Conservation (phyloP, 2,329 filamentous ascomycete species). For the Leptographium lundbergii region DNA sequence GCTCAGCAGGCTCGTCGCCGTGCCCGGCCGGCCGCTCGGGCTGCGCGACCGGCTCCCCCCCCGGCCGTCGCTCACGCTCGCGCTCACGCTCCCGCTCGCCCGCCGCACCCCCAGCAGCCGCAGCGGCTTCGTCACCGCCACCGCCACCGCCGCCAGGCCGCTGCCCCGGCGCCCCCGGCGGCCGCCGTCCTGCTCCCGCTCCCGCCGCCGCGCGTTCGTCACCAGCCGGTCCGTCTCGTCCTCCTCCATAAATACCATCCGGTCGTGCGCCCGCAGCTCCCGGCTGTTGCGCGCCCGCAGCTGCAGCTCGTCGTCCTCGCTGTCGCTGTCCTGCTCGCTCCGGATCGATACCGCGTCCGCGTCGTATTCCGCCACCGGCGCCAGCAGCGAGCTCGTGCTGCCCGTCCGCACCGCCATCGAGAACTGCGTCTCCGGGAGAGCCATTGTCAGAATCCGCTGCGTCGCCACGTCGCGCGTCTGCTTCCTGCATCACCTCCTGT, state of each 20-base stretch:
- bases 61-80: background rate
- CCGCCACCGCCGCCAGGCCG: slow-evolving; percentile 29
- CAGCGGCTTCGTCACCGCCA: slow-evolving; percentile 33
- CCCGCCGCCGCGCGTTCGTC: slow-evolving; percentile 33
- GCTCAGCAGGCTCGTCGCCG: background rate
- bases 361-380: slow-evolving; percentile 47
- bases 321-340: slow-evolving; percentile 63
- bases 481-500: no score
- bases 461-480: no score
- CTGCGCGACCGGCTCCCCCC: slow-evolving; percentile 18
- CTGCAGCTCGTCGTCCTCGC: slow-evolving; percentile 60
- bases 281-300: slow-evolving; percentile 53
- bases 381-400: slow-evolving; percentile 32
- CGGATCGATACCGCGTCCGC: slow-evolving; percentile 56
- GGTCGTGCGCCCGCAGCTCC: slow-evolving; percentile 58
- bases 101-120: slow-evolving; percentile 26
- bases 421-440: background rate
- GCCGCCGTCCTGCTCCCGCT: slow-evolving; percentile 38
- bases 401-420: background rate
- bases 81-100: slow-evolving; percentile 18
- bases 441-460: background rate
- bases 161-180: slow-evolving; percentile 35
- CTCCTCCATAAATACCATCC: slow-evolving; percentile 60
- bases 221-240: slow-evolving; percentile 56
- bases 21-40: background rate